These are phyloP conservation scores for Dalbergia cultrata DNA, from an alignment of 306 rosid species.

Conservation along the genomic window DNA sequence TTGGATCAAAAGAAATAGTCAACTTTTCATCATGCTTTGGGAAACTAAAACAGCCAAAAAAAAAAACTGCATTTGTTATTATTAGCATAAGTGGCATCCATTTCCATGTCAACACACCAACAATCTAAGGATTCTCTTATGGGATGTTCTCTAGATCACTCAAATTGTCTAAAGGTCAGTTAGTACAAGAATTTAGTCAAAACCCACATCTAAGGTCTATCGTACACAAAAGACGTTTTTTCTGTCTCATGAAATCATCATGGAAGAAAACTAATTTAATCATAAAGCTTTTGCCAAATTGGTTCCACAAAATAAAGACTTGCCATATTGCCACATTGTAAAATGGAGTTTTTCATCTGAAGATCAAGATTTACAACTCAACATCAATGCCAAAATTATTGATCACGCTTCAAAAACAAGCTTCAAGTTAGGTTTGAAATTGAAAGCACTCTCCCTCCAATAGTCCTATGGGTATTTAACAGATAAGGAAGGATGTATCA, in stretches of 20 bases:
- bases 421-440: constrained; percentile 38
- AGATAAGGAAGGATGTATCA: too few relatives aligned
- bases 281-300: background rate
- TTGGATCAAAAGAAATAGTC: constrained; percentile 57
- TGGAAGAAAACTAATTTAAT: too few relatives aligned
- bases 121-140: constrained; percentile 3
- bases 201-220: constrained; percentile 18
- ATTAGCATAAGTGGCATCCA: constrained; percentile 28
- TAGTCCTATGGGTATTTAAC: too few relatives aligned
- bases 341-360: background rate
- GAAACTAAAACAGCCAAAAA: constrained; percentile 13
- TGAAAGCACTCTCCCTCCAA: background rate
- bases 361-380: constrained; percentile 29
- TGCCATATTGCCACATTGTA: constrained; percentile 18
- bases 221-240: background rate
- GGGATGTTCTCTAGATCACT: constrained; percentile 23
- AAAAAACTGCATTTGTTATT: constrained; percentile 4
- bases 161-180: constrained; percentile 20
- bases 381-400: constrained; percentile 17
- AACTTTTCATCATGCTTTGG: constrained; percentile 34
- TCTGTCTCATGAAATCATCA: background rate
- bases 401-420: constrained; percentile 28
- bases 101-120: constrained; percentile 31
- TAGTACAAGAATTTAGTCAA: constrained; percentile 6
- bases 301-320: constrained; percentile 18